A percentile compares a stretch with the other conserved stretches of the same genome.
These are phyloP conservation scores for Acacia acuminata DNA, from an alignment of 306 rosid genomes.

Conservation along the genomic window DNA sequence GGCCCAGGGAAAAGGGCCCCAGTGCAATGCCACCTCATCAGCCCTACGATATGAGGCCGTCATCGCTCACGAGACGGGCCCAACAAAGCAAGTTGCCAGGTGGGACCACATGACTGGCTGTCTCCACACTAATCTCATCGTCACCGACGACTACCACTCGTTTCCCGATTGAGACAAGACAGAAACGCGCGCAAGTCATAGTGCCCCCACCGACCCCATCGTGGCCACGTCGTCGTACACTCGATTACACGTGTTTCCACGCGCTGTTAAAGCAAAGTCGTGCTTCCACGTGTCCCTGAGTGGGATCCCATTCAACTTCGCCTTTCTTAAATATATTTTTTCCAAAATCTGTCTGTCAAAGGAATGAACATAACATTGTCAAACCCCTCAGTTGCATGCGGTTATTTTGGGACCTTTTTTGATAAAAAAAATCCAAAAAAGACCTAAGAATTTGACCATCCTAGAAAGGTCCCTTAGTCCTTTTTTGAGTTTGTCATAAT, in stretches of 20 bases:
- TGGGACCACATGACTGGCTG: slow-evolving; percentile 46
- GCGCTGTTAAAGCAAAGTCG: slow-evolving; percentile 44
- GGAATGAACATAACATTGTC: too few relatives aligned
- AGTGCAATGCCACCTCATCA: slow-evolving; percentile 33
- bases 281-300: slow-evolving; percentile 35
- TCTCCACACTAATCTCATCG: slow-evolving; percentile 44
- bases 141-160: slow-evolving; percentile 59
- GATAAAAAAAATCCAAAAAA: too few relatives aligned
- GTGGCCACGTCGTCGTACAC: slow-evolving; percentile 71
- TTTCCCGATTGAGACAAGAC: slow-evolving; percentile 40
- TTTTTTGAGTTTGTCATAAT: too few relatives aligned
- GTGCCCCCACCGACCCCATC: slow-evolving; percentile 47
- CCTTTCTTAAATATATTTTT: background rate
- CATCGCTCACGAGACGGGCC: slow-evolving; percentile 19
- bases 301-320: slow-evolving; percentile 18
- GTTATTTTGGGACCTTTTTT: too few relatives aligned
- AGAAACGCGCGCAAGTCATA: slow-evolving; percentile 41
- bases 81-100: slow-evolving; percentile 15
- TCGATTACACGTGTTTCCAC: slow-evolving; percentile 60
- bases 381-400: too few relatives aligned
- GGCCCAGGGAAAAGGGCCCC: slow-evolving; percentile 1
- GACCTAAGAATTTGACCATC: too few relatives aligned
- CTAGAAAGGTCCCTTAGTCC: too few relatives aligned
- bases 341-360: too few relatives aligned
- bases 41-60: slow-evolving; percentile 22